These are phyloP conservation scores for Anisodus acutangulus DNA, from an alignment of 257 asterid species.

Conservation along the genomic window DNA sequence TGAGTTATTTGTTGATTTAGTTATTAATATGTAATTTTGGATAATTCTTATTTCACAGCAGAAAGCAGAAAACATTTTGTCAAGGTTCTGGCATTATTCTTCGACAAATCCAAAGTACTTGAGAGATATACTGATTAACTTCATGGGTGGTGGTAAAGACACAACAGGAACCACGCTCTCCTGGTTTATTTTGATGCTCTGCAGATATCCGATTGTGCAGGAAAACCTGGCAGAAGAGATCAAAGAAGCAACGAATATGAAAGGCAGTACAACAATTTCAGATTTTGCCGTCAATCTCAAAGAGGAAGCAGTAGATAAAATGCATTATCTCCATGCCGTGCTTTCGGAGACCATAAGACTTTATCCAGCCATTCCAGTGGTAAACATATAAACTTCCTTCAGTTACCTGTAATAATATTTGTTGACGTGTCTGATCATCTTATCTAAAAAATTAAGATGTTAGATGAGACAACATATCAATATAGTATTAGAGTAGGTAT, in stretches of 20 bases:
- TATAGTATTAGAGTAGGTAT: too few species aligned
- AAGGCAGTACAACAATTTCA: slow-evolving; percentile 33
- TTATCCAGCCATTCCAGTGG: slow-evolving; percentile 68
- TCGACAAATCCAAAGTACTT: slow-evolving; percentile 55
- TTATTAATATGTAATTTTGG: neutral
- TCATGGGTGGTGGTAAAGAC: slow-evolving; percentile 67
- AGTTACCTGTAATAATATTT: too few species aligned
- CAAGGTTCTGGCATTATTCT: slow-evolving; percentile 56
- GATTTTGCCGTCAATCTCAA: slow-evolving; percentile 45
- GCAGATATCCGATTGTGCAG: slow-evolving; percentile 57
- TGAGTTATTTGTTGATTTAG: neutral
- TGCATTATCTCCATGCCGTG: slow-evolving; percentile 69
- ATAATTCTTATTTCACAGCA: slow-evolving; percentile 21
- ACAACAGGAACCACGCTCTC: slow-evolving; percentile 60
- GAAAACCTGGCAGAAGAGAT: slow-evolving; percentile 57
- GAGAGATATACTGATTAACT: slow-evolving; percentile 59
- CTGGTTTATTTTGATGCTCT: slow-evolving; percentile 68
- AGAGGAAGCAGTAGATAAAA: slow-evolving; percentile 54
- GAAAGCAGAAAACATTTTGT: slow-evolving; percentile 58
- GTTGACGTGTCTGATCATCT: neutral
- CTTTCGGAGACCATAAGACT: slow-evolving; percentile 65
- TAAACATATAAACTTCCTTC: slow-evolving; percentile 29
- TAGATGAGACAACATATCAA: too few species aligned
- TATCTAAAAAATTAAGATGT: neutral
- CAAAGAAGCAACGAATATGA: slow-evolving; percentile 36